phyloP scores from a whole-genome alignment of 2,329 filamentous ascomycete genomes.

The Akanthomyces lecanii region DNA sequence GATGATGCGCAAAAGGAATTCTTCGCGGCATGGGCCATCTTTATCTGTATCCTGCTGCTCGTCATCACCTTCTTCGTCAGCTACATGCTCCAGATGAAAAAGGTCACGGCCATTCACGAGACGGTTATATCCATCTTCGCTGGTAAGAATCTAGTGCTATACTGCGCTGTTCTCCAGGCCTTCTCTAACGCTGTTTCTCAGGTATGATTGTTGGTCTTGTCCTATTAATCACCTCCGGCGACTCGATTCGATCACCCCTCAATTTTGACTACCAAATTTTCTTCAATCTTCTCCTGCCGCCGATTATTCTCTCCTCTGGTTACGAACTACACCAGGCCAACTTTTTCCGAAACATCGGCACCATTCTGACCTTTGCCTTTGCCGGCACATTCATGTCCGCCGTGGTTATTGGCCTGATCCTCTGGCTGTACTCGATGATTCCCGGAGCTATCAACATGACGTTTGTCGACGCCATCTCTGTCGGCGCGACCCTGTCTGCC shows the following conservation, averaged over 20 bases:
- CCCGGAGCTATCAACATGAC: conserved; percentile 79
- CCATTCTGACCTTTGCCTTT: conserved; percentile 95
- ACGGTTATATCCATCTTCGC: conserved; percentile 98
- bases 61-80: conserved; percentile 94
- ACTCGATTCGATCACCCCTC: conserved; percentile 83
- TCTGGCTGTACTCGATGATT: conserved; percentile 85
- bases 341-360: conserved; percentile 97
- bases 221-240: conserved; percentile 74
- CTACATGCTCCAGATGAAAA: conserved; percentile 93
- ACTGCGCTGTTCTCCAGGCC: no score
- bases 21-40: conserved; percentile 92
- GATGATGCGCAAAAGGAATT: conserved; percentile 85
- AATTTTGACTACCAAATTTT: conserved; percentile 99
- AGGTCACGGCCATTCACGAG: conserved; percentile 95
- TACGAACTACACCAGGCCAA: conserved; percentile 98
- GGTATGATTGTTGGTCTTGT: conserved; percentile 94
- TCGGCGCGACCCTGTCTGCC: conserved; percentile 92
- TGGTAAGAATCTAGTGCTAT: conserved; percentile 46
- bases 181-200: conserved; percentile 32
- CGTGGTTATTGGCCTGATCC: conserved; percentile 82
- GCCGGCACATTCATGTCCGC: conserved; percentile 96
- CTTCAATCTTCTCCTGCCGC: conserved; percentile 97
- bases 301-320: conserved; percentile 93
- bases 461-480: conserved; percentile 93
- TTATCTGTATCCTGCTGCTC: conserved; percentile 91